Evolutionary conservation across 2,329 filamentous ascomycete genomes (phyloP), one percentile per base, ranked within the genome.

Genomic region (Exserohilum turcica): DNA sequence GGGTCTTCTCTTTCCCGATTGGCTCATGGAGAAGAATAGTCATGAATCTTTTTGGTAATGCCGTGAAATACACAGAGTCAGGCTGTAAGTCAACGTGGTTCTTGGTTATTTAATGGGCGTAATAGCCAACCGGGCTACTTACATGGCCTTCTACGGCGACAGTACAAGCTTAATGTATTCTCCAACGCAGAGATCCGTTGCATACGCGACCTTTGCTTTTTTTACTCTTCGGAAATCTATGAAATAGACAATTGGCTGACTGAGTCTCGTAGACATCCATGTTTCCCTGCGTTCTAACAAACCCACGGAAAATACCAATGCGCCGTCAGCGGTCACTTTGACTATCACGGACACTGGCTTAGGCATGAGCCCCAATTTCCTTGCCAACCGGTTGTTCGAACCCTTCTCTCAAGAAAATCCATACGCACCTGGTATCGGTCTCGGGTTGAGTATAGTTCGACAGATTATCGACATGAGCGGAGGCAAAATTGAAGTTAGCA

Each of bases 1-100:
- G 80, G 79, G 59, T 65, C 2, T 79, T 78, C 16, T 67, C 57
- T n/a, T 59, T 72, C 12, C 77, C 82, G 0, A 54, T 66, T 6
- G 72, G 73, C 0, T 64, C 70, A 4, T 74, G 69, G 69, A 66
- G 65, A 43, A 54, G 73, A 29, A 69, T 74, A 15, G 60, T 75
- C 13, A 73, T 74, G 70, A 75, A 74, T 18, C 38, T 75, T 2
- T 68, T 75, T 28, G 71, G 71, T 7, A 76, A 76, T 45, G 68
- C 73, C 0, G 16, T 75, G 18, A 75, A 75, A 33, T 75, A 71
- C 36, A 75, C 72, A 0, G 28, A 61, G 6, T 59, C 63, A 1
- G 73, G 72, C 1, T 64, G 50, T 53, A 48, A 37, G 50, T 48
- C n/a, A 7, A 19, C 5, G 9, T 8, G 8, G 2, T 6, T 36